Conservation (phyloP, 768 basidiomycete species). For the Rhodotorula babjevae region DNA sequence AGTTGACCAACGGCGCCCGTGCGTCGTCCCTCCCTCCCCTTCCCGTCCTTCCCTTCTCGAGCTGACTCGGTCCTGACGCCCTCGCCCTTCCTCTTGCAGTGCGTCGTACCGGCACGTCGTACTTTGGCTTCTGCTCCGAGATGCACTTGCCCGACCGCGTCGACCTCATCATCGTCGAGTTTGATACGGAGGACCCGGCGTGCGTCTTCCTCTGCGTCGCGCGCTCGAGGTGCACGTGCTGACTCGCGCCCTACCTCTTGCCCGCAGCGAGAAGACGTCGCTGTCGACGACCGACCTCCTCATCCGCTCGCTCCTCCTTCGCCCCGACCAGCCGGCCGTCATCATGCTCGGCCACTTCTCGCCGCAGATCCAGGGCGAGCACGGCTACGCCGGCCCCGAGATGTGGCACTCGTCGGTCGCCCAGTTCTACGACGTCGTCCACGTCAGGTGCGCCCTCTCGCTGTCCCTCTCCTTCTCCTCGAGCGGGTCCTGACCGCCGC, state of each 20-base stretch:
- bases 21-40: slow-evolving; percentile 6
- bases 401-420: slow-evolving; percentile 84
- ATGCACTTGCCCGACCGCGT: slow-evolving; percentile 92
- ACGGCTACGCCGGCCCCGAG: slow-evolving; percentile 86
- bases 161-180: slow-evolving; percentile 90
- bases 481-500: not conserved
- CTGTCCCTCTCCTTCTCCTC: too few species aligned
- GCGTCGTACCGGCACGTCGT: slow-evolving; percentile 82
- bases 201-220: slow-evolving; percentile 51
- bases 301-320: slow-evolving; percentile 80
- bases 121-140: slow-evolving; percentile 88
- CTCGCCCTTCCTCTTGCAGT: slow-evolving; percentile 48
- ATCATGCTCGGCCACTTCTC: slow-evolving; percentile 92
- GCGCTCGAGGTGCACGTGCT: not conserved
- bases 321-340: slow-evolving; percentile 86
- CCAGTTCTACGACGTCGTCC: slow-evolving; percentile 95
- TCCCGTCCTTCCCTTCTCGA: not conserved
- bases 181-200: slow-evolving; percentile 85
- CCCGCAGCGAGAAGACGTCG: slow-evolving; percentile 63
- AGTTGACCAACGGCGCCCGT: slow-evolving; percentile 88
- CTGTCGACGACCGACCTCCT: slow-evolving; percentile 82
- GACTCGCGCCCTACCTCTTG: not conserved
- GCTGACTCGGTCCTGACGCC: not conserved
- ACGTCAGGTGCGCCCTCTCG: slow-evolving; percentile 58
- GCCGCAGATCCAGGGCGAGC: slow-evolving; percentile 69